A percentile compares a stretch with the other conserved stretches of the same genome.
Conservation (phyloP, 2,329 filamentous ascomycete genomes). For the Paraphoma chrysanthemicola region DNA sequence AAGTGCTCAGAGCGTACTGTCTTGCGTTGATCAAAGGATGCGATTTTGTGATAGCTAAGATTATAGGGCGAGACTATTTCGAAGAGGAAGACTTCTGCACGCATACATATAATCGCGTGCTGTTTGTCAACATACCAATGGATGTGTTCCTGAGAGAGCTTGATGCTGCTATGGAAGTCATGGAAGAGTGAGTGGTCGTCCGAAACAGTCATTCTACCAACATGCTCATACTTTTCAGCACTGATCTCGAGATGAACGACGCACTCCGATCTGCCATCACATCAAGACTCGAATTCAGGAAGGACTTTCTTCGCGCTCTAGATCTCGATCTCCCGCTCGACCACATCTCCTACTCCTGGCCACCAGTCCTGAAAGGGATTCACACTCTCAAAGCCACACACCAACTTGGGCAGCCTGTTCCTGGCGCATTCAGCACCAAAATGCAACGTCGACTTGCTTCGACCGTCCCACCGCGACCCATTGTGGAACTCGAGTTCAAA, state of each 20-base stretch:
- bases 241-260: constrained; percentile 39
- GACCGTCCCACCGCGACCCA: constrained; percentile 89
- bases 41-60: constrained; percentile 75
- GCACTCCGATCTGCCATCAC: constrained; percentile 63
- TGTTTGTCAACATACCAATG: constrained; percentile 63
- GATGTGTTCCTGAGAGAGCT: constrained; percentile 44
- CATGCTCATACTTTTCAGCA: constrained; percentile 25
- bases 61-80: constrained; percentile 86
- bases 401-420: constrained; percentile 68
- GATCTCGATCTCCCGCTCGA: constrained; percentile 45
- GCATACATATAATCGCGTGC: constrained; percentile 81
- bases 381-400: constrained; percentile 66
- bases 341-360: constrained; percentile 44
- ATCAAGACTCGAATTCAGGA: constrained; percentile 71
- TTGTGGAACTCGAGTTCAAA: constrained; percentile 77
- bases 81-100: constrained; percentile 99
- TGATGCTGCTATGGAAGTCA: constrained; percentile 36
- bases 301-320: constrained; percentile 65
- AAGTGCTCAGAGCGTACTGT: constrained; percentile 83
- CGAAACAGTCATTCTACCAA: neutral
- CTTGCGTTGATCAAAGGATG: constrained; percentile 84
- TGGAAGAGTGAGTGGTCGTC: constrained; percentile 37
- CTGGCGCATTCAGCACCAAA: constrained; percentile 86
- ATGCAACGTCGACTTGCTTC: constrained; percentile 91
- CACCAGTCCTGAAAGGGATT: constrained; percentile 51